A percentile compares a stretch with the other conserved stretches of the same genome.
These are phyloP conservation scores for Lipomyces sp. DNA, from an alignment of 805 yeast species.

Conservation along the genomic window DNA sequence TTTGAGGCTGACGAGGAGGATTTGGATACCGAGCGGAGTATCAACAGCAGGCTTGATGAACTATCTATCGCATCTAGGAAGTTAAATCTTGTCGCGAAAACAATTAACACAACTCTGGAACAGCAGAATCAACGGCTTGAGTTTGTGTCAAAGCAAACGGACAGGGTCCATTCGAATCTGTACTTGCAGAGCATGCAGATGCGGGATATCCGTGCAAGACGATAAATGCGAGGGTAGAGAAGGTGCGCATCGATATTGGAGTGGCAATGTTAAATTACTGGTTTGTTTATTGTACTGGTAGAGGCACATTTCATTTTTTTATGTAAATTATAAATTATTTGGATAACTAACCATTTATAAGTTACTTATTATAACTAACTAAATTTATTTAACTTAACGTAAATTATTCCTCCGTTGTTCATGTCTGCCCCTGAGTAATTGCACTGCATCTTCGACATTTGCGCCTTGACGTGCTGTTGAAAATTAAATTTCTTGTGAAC, in stretches of 20 bases:
- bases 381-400: no score
- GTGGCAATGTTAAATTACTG: neutral
- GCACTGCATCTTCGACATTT: neutral
- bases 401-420: no score
- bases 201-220: neutral
- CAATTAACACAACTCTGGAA: constrained; percentile 77
- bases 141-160: neutral
- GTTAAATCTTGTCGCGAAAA: constrained; percentile 70
- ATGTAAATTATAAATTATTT: neutral
- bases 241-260: neutral
- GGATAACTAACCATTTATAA: no score
- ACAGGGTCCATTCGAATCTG: neutral
- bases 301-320: neutral
- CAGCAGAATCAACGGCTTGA: constrained; percentile 66
- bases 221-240: neutral
- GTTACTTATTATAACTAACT: no score
- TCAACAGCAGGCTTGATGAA: constrained; percentile 80
- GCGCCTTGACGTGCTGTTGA: neutral
- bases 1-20: constrained; percentile 92
- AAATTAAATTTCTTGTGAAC: no score
- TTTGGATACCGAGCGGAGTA: constrained; percentile 87
- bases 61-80: constrained; percentile 70
- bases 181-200: neutral
- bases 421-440: neutral
- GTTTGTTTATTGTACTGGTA: neutral